These are phyloP conservation scores for Tuber microsphaerosporum DNA, from an alignment of 495 filamentous ascomycete species.

Conservation along the genomic window DNA sequence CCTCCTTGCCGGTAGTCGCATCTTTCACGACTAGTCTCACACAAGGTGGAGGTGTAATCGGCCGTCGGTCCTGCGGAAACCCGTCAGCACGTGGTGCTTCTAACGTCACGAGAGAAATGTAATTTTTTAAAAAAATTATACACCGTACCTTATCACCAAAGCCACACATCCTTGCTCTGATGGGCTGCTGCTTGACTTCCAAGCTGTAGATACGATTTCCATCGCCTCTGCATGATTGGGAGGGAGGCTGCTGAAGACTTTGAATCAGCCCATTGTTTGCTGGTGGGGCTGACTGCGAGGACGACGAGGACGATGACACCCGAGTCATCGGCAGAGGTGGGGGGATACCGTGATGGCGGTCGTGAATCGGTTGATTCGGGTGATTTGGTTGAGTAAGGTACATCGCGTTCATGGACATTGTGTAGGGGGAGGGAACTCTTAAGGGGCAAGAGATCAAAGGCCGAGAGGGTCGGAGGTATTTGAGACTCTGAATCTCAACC, in stretches of 20 bases:
- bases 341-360: constrained; percentile 24
- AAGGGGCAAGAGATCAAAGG: constrained; percentile 13
- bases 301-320: constrained; percentile 36
- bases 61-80: constrained; percentile 69
- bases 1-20: constrained; percentile 69
- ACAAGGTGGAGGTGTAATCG: constrained; percentile 93
- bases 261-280: constrained; percentile 34
- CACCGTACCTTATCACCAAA: constrained; percentile 87
- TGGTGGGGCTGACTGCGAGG: constrained; percentile 24
- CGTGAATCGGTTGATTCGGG: constrained; percentile 16
- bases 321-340: constrained; percentile 34
- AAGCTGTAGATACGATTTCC: constrained; percentile 56
- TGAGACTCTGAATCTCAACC: constrained; percentile 25
- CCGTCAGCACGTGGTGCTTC: constrained; percentile 32
- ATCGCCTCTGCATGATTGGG: constrained; percentile 42
- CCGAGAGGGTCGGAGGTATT: constrained; percentile 25
- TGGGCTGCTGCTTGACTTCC: constrained; percentile 81
- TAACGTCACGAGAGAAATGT: constrained; percentile 24
- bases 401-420: constrained; percentile 36
- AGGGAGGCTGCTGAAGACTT: constrained; percentile 28
- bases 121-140: not conserved
- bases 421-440: constrained; percentile 14
- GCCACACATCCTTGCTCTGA: constrained; percentile 94
- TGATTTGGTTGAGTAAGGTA: constrained; percentile 32
- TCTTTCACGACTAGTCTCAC: constrained; percentile 78